A percentile compares a stretch with the other conserved stretches of the same genome.
phyloP scores from a whole-genome alignment of 2,329 filamentous ascomycete genomes.

The Chrysoporthe deuterocubensis region DNA sequence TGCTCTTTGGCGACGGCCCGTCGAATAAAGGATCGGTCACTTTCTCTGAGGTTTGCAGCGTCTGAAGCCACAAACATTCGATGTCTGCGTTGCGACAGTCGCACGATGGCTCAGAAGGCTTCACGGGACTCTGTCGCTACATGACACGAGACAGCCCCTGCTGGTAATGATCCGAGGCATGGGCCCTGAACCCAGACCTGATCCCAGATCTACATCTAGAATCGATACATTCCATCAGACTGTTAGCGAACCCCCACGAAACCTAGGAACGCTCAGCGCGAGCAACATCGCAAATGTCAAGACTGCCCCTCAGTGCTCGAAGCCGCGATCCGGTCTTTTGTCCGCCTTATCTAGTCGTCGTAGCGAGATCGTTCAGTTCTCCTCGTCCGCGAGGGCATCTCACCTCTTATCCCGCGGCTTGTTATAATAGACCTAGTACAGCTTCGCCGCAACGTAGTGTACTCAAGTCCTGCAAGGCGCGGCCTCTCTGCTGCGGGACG shows the following conservation, averaged over 20 bases:
- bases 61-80: not conserved
- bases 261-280: no score
- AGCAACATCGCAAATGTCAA: no score
- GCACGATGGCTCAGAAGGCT: not conserved
- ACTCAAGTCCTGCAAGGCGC: constrained; percentile 32
- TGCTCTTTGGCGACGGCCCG: not conserved
- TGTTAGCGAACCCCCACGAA: no score
- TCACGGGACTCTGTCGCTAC: not conserved
- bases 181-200: no score
- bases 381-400: constrained; percentile 30
- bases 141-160: not conserved
- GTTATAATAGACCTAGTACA: constrained; percentile 36
- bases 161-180: no score
- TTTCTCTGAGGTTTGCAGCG: no score
- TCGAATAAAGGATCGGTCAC: not conserved
- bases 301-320: constrained; percentile 26
- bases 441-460: constrained; percentile 37
- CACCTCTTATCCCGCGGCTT: constrained; percentile 30
- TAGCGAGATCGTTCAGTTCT: constrained; percentile 48
- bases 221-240: no score
- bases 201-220: no score
- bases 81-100: not conserved
- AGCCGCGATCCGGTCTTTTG: constrained; percentile 45
- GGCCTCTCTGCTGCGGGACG: no score
- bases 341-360: constrained; percentile 46